Base-by-base conservation (phyloP, 352 stramenopile species). In the Phytophthora aleatoria region DNA sequence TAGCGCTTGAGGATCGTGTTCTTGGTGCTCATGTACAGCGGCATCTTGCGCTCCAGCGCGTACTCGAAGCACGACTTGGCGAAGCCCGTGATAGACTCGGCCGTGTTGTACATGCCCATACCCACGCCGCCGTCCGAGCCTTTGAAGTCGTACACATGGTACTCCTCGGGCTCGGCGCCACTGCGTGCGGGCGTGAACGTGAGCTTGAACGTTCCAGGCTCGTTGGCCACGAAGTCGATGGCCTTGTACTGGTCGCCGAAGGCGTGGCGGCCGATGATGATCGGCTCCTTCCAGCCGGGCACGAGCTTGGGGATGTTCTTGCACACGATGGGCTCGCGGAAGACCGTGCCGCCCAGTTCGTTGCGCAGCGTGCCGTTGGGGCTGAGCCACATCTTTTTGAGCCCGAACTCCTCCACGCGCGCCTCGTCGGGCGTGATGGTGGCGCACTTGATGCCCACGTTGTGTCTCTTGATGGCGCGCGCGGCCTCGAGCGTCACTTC, bases 1-100 rank as follows among this genome's bases (percentile, higher is more conserved):
- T 95, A 95, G 41, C 73, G 71, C 75, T 97, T 97, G 16, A 97
- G 74, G 66, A 97, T 97, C 41, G 89, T 97, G 83, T 97, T 97
- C 78, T 97, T 97, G 38, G 89, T 97, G 71, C 73, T 90, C 71
- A 97, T 71, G 69, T 96, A 97, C 55, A 96, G 70, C 27, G 81
- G 77, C 76, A 83, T 76, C 58, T 89, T 83, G 58, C 79, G 77
- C n/a, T 75, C 66, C 15, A 91, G 71, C 5, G 80, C 83, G 38
- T 80, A 91, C 67, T 77, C 64, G 44, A 90, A 87, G 73, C 80
- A 89, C 51, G 81, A 90, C 57, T 70, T 59, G 11, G 81, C 82
- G 63, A 90, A 91, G 38, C 80, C 80, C 27, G 62, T 74, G 67
- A 95, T 91, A 15, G 80, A 90, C 69, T 94, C 87, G 59, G 77